Percentiles rank a stretch among this genome's conserved stretches.
These are phyloP conservation scores for Penicillium desertorum DNA, from an alignment of 495 filamentous ascomycete species.

Conservation along the genomic window DNA sequence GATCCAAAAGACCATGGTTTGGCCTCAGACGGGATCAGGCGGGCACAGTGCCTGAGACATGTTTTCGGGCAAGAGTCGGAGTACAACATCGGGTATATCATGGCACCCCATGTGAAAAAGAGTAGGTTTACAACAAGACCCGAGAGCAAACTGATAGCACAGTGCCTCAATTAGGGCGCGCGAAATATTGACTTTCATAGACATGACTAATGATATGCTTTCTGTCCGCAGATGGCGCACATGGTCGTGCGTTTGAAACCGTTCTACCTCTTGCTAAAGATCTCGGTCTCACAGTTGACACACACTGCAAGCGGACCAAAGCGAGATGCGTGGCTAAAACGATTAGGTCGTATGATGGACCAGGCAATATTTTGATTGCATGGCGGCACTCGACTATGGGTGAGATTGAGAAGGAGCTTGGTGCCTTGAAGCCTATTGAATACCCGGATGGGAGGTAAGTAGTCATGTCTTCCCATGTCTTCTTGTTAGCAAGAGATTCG, in stretches of 20 bases:
- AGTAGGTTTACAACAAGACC: constrained; percentile 18
- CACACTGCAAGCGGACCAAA: constrained; percentile 35
- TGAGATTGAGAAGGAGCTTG: constrained; percentile 24
- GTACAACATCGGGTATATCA: constrained; percentile 50
- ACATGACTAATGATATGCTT: constrained; percentile 7
- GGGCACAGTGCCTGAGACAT: constrained; percentile 47
- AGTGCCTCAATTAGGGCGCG: background rate
- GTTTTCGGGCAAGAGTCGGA: constrained; percentile 43
- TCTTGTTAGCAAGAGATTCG: background rate
- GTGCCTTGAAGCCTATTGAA: constrained; percentile 16
- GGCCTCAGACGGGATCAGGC: constrained; percentile 39
- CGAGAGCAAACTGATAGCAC: background rate
- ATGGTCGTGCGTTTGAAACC: constrained; percentile 49
- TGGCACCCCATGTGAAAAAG: constrained; percentile 40
- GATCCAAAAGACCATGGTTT: constrained; percentile 40
- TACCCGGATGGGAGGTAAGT: constrained; percentile 36
- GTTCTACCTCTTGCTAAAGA: constrained; percentile 49
- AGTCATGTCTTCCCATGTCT: constrained; percentile 1
- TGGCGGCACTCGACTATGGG: constrained; percentile 34
- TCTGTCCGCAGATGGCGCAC: constrained; percentile 40
- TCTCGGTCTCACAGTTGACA: constrained; percentile 47
- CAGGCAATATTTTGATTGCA: constrained; percentile 34
- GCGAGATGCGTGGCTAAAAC: constrained; percentile 26
- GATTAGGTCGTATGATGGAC: constrained; percentile 23
- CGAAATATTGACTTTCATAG: background rate